Percentiles rank a stretch among this genome's conserved stretches.
phyloP scores from a whole-genome alignment of 73 alveolate species.

The Breviolum minutum region DNA sequence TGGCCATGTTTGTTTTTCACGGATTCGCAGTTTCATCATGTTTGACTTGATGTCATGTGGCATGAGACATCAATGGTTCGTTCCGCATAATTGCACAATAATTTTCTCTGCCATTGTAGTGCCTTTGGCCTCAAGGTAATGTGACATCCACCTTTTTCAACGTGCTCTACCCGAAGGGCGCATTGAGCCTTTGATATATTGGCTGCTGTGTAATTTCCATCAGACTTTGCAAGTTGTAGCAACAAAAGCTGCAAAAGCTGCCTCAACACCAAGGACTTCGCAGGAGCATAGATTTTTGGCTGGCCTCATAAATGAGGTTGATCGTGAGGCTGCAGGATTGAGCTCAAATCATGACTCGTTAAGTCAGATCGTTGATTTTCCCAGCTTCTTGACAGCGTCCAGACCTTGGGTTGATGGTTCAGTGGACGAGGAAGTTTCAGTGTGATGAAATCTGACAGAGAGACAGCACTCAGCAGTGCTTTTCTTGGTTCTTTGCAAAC shows the following conservation, averaged over 20 bases:
- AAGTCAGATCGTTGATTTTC: conserved; percentile 10
- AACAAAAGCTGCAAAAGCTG: neutral
- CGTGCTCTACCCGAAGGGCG: conserved; percentile 67
- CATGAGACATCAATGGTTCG: neutral
- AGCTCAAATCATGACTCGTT: neutral
- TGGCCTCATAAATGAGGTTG: conserved; percentile 44
- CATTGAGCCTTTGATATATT: neutral
- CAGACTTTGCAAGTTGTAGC: neutral
- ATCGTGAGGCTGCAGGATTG: conserved; percentile 35
- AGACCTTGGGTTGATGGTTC: neutral
- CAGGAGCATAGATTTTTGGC: conserved; percentile 40
- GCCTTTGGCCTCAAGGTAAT: conserved; percentile 19
- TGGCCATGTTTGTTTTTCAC: too few species aligned
- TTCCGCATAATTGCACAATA: neutral
- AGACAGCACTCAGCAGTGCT: too few species aligned
- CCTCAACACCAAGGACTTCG: neutral
- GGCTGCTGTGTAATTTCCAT: too few species aligned
- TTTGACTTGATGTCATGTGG: too few species aligned
- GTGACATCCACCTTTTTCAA: conserved; percentile 77
- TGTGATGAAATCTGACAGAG: too few species aligned
- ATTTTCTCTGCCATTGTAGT: neutral
- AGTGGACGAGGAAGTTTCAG: too few species aligned
- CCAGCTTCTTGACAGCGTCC: conserved; percentile 4
- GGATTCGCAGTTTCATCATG: too few species aligned
- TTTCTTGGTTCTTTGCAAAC: too few species aligned